Base-by-base conservation (phyloP, 768 basidiomycete genomes). In the Cyclocybe aegerita region DNA sequence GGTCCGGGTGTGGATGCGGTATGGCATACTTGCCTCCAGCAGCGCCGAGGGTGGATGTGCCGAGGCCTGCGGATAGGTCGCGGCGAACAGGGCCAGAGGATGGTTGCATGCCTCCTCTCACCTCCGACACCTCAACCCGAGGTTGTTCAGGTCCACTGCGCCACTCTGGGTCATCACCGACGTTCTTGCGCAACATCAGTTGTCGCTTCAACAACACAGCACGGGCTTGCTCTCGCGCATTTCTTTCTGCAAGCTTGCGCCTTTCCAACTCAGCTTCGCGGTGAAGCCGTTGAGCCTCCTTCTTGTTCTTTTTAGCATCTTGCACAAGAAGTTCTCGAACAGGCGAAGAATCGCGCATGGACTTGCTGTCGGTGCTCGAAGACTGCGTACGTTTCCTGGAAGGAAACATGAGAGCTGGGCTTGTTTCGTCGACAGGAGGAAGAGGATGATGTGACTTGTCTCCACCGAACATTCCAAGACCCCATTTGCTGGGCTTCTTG, bases 191-290 rank as follows among this genome's bases (percentile, higher is more conserved):
- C 60, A 89, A 74, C 68, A 92, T 77, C 57, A 86, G 83, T 52
- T 81, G 85, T 56, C 91, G 87, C 73, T 95, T 96, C 61, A 86
- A 81, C 85, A 95, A 88, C 68, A 96, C 93, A 39, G 91, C 92
- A 48, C 93, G 82, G 12, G 93, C 90, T 67, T 93, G 88, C 60
- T 97, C 94, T 59, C 85, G 82, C 54, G 90, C 84, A 62, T 74
- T 84, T 60, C 82, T 83, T 65, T 86, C 82, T 12, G 79, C 82
- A 54, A 89, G 76, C 49, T 83, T 83, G 55, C 92, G 89, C 54
- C 87, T 85, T 58, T 90, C 88, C 61, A 86, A 82, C 74, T 94
- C 91, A 14, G 89, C 88, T 67, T 95, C 92, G 52, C 79, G 81
- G 49, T 83, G 82, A 44, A 88, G 66, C 35, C 87, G 82, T 61